Evolutionary conservation across 441 rosid species (phyloP), one percentile per base, ranked within the genome.

Genomic region (Francoa sonchifolia): DNA sequence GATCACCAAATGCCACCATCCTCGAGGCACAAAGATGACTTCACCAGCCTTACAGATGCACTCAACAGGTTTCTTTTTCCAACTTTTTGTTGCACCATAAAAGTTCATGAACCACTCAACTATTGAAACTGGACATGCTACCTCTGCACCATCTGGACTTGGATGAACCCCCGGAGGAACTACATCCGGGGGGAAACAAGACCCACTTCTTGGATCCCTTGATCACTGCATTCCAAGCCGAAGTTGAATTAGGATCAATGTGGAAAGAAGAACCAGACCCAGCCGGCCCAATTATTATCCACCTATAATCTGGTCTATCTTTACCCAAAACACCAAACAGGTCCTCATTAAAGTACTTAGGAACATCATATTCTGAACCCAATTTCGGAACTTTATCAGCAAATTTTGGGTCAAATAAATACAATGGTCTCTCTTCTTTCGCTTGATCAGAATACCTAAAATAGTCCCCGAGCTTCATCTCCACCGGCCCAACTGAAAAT

Each of bases 1-100:
- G 58, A 90, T 82, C 47, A 82, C 98, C 44, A 90, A 40, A 73
- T 90, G 98, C 98, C 98, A 85, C 98, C 98, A 90, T 54, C 98
- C 98, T 48, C 68, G 74, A 31, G 98, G 98, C 33, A 90, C 85
- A 68, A 90, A 90, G 51, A 90, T 74, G 33, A 85, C 90, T 60
- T 86, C 98, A 47, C 98, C 95, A 0, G 90, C 81, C 72, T 73
- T 86, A 62, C 98, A 85, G 25, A 90, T 51, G 46, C 98, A 87
- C 54, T 81, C 98, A 14, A 78, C 54, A 42, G 98, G 93, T 48
- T 65, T 76, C 77, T 63, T 86, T 48, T 65, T 52, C 95, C 80
- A 86, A 26, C 34, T 56, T 62, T 64, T 90, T 9, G 96, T 74
- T 12, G 77, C 79, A 26, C 65, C 72, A 41, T 86, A 90, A 50